Evolutionary conservation across 2,329 filamentous ascomycete species (phyloP).

Genomic region (Monilinia fructigena): DNA sequence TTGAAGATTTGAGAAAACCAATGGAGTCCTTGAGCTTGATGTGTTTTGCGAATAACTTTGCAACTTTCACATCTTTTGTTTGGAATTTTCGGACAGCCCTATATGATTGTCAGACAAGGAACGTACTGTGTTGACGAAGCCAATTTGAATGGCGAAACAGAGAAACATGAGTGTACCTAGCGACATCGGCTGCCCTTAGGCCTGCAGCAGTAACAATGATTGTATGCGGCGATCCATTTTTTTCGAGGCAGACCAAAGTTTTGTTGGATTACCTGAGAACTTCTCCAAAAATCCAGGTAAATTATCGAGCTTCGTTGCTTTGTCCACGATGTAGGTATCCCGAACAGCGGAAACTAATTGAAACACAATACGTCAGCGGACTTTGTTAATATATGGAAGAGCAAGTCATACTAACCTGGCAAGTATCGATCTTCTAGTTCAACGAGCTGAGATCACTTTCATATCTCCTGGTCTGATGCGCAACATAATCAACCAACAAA

Average conservation of each 20-base stretch:
- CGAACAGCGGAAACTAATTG: constrained; percentile 66
- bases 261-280: constrained; percentile 56
- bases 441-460: constrained; percentile 75
- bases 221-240: constrained; percentile 77
- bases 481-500: constrained; percentile 81
- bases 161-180: constrained; percentile 53
- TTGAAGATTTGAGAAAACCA: constrained; percentile 65
- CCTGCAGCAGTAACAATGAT: constrained; percentile 84
- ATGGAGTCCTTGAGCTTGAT: constrained; percentile 91
- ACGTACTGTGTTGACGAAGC: not conserved
- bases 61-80: constrained; percentile 72
- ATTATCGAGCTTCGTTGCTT: constrained; percentile 67
- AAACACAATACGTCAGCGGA: constrained; percentile 17
- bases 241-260: constrained; percentile 62
- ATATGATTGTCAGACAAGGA: constrained; percentile 23
- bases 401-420: constrained; percentile 55
- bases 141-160: not conserved
- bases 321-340: constrained; percentile 77
- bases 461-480: constrained; percentile 74
- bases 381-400: not conserved
- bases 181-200: constrained; percentile 80
- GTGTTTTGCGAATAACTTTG: constrained; percentile 96
- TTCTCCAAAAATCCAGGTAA: constrained; percentile 76
- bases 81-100: constrained; percentile 76
- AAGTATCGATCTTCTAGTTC: constrained; percentile 83